Evolutionary conservation across 108 stramenopile genomes (phyloP).

Genomic region (Mediolabrus comicus): DNA sequence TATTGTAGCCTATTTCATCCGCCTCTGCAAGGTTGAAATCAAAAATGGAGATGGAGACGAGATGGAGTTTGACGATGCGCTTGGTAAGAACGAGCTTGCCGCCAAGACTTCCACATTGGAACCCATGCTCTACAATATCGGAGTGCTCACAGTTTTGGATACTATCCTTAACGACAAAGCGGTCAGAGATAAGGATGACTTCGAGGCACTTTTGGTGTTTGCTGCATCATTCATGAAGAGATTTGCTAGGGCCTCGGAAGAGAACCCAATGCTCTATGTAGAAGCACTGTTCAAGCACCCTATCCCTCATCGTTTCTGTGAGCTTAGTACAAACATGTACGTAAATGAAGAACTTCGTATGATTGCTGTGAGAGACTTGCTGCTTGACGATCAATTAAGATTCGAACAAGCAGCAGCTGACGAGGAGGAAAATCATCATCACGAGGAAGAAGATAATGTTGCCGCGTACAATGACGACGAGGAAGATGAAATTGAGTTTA

Average conservation of each 20-base stretch:
- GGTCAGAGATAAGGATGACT: slow-evolving; percentile 57
- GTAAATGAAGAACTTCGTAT: slow-evolving; percentile 82
- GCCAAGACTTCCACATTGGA: slow-evolving; percentile 65
- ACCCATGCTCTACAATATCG: slow-evolving; percentile 87
- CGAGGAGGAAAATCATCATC: slow-evolving; percentile 22
- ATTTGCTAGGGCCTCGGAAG: slow-evolving; percentile 64
- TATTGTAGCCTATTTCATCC: slow-evolving; percentile 70
- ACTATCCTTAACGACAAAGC: slow-evolving; percentile 69
- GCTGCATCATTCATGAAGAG: slow-evolving; percentile 63
- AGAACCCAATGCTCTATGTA: slow-evolving; percentile 77
- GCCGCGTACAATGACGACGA: slow-evolving; percentile 28
- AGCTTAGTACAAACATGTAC: slow-evolving; percentile 69
- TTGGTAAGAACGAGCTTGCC: slow-evolving; percentile 49
- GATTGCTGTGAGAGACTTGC: slow-evolving; percentile 75
- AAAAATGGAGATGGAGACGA: slow-evolving; percentile 39
- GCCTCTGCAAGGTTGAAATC: slow-evolving; percentile 63
- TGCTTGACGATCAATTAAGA: slow-evolving; percentile 58
- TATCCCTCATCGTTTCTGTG: slow-evolving; percentile 75
- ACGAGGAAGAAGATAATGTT: slow-evolving; percentile 20
- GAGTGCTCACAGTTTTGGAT: slow-evolving; percentile 60
- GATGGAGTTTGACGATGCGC: slow-evolving; percentile 31
- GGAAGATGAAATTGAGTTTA: slow-evolving; percentile 61
- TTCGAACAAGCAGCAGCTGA: slow-evolving; percentile 24
- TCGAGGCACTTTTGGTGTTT: slow-evolving; percentile 51
- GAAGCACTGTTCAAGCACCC: slow-evolving; percentile 78